A percentile compares a stretch with the other conserved stretches of the same genome.
Conservation (phyloP, 2,329 filamentous ascomycete genomes). For the Akanthomyces muscarius region DNA sequence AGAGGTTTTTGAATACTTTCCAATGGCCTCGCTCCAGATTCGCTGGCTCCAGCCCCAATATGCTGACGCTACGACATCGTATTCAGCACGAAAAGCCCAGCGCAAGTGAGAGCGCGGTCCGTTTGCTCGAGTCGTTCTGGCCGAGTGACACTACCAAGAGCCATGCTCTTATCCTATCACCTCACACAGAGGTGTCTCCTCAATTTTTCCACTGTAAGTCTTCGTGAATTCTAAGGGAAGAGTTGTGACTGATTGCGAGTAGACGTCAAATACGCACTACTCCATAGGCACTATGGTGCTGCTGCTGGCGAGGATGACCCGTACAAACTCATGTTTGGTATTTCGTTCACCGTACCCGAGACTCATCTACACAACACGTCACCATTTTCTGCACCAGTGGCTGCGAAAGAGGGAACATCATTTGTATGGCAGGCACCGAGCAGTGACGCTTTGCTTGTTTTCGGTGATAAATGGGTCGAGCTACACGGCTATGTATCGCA, state of each 20-base stretch:
- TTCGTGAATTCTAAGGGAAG: background rate
- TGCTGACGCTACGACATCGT: slow-evolving; percentile 70
- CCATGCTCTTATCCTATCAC: slow-evolving; percentile 80
- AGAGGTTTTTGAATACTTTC: slow-evolving; percentile 59
- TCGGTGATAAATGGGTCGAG: slow-evolving; percentile 83
- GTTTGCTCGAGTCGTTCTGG: slow-evolving; percentile 85
- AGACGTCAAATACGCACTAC: slow-evolving; percentile 71
- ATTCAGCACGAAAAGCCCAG: slow-evolving; percentile 58
- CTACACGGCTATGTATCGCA: slow-evolving; percentile 75
- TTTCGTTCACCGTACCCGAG: slow-evolving; percentile 73
- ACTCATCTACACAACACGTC: slow-evolving; percentile 58
- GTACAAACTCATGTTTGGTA: slow-evolving; percentile 62
- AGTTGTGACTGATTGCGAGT: slow-evolving; percentile 20
- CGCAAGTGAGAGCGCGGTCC: slow-evolving; percentile 67
- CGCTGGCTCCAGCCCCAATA: slow-evolving; percentile 40
- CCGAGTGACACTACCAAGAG: slow-evolving; percentile 59
- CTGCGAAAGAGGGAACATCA: slow-evolving; percentile 39
- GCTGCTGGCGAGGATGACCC: slow-evolving; percentile 39
- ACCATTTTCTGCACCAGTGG: slow-evolving; percentile 46
- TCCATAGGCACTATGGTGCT: slow-evolving; percentile 73
- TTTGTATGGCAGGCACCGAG: slow-evolving; percentile 86
- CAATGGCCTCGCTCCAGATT: slow-evolving; percentile 57
- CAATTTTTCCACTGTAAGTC: slow-evolving; percentile 73
- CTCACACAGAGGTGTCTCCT: slow-evolving; percentile 73
- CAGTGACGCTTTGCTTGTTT: slow-evolving; percentile 75